A percentile compares a stretch with the other conserved stretches of the same genome.
phyloP scores from a whole-genome alignment of 805 yeast genomes.

The Metschnikowia aberdeeniae region DNA sequence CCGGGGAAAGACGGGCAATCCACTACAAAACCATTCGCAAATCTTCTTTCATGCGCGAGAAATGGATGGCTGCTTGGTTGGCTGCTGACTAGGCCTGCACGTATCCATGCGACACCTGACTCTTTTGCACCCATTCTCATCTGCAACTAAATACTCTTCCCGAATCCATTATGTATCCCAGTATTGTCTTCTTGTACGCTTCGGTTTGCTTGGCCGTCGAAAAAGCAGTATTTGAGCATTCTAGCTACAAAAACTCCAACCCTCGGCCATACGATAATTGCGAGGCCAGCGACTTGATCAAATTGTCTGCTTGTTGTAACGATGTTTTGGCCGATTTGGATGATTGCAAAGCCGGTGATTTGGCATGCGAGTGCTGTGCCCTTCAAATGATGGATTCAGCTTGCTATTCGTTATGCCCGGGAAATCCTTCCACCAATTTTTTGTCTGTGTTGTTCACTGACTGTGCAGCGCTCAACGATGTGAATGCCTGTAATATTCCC shows the following conservation, averaged over 20 bases:
- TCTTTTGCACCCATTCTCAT: slow-evolving; percentile 3
- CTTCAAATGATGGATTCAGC: slow-evolving; percentile 44
- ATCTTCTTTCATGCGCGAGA: too few species aligned
- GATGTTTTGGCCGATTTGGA: slow-evolving; percentile 44
- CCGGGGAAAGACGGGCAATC: too few species aligned
- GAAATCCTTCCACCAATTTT: slow-evolving; percentile 45
- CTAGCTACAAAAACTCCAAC: slow-evolving; percentile 44
- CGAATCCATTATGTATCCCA: not conserved
- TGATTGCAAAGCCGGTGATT: slow-evolving; percentile 49
- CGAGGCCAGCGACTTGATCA: slow-evolving; percentile 41
- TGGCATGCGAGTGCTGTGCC: slow-evolving; percentile 56
- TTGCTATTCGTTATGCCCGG: slow-evolving; percentile 48
- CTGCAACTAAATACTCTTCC: not conserved
- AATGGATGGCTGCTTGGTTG: too few species aligned
- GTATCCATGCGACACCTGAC: not conserved
- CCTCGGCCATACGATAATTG: slow-evolving; percentile 41
- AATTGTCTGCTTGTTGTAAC: slow-evolving; percentile 42
- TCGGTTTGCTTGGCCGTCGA: slow-evolving; percentile 5
- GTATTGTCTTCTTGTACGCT: not conserved
- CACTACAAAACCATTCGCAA: too few species aligned
- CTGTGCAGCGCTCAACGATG: slow-evolving; percentile 44
- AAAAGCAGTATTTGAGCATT: slow-evolving; percentile 24
- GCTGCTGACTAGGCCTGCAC: not conserved
- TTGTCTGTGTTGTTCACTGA: slow-evolving; percentile 43
- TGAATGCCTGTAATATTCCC: slow-evolving; percentile 49